Evolutionary conservation across 306 rosid species (phyloP), one percentile per base, ranked within the genome.

Genomic region (Lathyrus oleraceus): DNA sequence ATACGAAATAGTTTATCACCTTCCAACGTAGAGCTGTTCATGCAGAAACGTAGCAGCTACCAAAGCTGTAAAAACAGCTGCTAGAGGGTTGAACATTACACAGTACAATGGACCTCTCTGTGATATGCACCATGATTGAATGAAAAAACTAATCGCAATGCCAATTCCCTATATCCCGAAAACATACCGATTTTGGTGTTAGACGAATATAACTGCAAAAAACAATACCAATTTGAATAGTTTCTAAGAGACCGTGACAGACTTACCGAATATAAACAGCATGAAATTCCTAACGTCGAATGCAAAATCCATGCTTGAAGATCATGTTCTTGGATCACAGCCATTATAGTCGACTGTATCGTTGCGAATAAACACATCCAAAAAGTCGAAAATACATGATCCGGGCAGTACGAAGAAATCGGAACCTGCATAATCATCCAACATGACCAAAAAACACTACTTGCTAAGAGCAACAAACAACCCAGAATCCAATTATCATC

Each of bases 341-440:
- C 69, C 44, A 84, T 65, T 60, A 80, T 48, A 47, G 74, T 78
- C 12, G 92, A 69, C 36, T 84, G 83, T 36, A 86, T 38, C 0
- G 85, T 71, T 28, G 90, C 65, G 10, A 86, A 52, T 23, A 90
- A 73, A 69, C 87, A 85, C 92, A 85, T 71, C 92, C 87, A 86
- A 43, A 85, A 82, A 1, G 86, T 78, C 3, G 95, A 81, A 27
- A 74, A 36, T 45, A 88, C 13, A 66, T 83, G 88, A 74, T 88
- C 86, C 1, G 95, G 91, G 42, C 91, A 82, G 21, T 54, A 13
- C 35, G 81, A 79, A 73, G 92, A 73, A 74, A 90, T 53, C 71
- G 97, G 87, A 5, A 86, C 90, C 95, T 88, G 90, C 77, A 85
- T 52, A 58, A 88, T 85, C 38, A 83, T 72, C 95, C 90, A 88